phyloP scores from a whole-genome alignment of 208 protist genomes.

The Acanthamoeba lenticulata region DNA sequence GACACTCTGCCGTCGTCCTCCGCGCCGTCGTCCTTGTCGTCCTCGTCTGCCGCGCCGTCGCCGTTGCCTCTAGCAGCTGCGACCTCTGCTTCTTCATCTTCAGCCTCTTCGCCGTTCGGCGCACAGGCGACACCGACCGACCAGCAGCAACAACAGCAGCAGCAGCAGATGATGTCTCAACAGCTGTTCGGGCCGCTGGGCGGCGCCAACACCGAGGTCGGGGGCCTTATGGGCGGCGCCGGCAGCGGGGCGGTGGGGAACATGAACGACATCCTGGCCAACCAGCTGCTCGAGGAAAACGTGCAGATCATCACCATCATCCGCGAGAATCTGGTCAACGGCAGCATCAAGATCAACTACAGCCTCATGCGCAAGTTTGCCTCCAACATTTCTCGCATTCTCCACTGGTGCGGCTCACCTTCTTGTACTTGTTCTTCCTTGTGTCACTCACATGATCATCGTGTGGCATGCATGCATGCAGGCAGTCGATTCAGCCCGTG shows the following conservation, averaged over 20 bases:
- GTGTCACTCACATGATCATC: not conserved
- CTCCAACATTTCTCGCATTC: conserved; percentile 40
- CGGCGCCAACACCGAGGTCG: not conserved
- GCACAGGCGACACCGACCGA: not conserved
- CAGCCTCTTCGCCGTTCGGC: not conserved
- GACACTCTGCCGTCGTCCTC: not conserved
- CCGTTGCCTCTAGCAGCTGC: too few relatives aligned
- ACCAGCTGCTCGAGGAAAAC: conserved; percentile 50
- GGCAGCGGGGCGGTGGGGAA: not conserved
- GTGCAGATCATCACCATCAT: conserved; percentile 40
- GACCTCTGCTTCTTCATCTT: not conserved
- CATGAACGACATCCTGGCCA: conserved; percentile 49
- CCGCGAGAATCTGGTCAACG: conserved; percentile 55
- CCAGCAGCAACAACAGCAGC: not conserved
- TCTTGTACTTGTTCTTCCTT: not conserved
- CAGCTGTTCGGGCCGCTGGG: not conserved
- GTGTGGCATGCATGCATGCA: not conserved
- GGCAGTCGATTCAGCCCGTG: not conserved
- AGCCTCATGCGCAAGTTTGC: conserved; percentile 32
- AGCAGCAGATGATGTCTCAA: not conserved
- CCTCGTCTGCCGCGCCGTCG: not conserved
- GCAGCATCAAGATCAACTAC: conserved; percentile 39
- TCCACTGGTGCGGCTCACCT: not conserved
- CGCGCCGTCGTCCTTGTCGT: not conserved
- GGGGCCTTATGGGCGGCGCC: not conserved